Base-by-base conservation (phyloP, 2,329 filamentous ascomycete species). In the Penicillium sp. region DNA sequence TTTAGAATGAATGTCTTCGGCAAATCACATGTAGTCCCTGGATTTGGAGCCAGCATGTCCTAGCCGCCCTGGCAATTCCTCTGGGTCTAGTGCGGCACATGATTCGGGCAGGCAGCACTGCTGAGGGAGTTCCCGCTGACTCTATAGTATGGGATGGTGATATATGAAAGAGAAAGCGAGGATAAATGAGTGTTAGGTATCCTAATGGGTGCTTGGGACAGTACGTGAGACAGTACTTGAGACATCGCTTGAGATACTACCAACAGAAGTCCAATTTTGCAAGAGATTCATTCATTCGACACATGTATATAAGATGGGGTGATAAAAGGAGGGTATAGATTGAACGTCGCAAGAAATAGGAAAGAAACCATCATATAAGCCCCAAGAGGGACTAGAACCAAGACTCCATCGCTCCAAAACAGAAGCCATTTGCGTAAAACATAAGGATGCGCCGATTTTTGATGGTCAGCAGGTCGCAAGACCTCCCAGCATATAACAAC, bases 261-360 rank as follows among this genome's bases (percentile, higher is more conserved):
- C 9, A 35, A 7, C 19, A 35, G 15, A 44, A 19, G n/a, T 25
- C 8, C 39, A 45, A 17, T 17, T 36, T 36, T 45, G 8, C 19
- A 7, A 45, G 2, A 35, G 5, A 35, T 1, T 36, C 12, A 17
- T 25, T n/a, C 21, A 36, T 33, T 33, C 7, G 3, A 17, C 31
- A 13, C 31, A 33, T 33, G 12, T 36, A 17, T 27, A 31, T 36
- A 45, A 23, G 17, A 25, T 15, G 27, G 5, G 21, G 5, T 8
- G 8, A 17, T 12, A 49, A 29, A 50, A 58, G 19, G 44, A 55
- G 54, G 56, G 52, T 61, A 63, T 64, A 58, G 42, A 58, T 57
- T 61, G 23, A 35, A 49, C 12, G n/a, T 39, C 21, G 42, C 42
- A 49, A 49, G 1, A 50, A n/a, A 44, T 33, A 27, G 42, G 12